These are phyloP conservation scores for Chlorophyllum brunneum DNA, from an alignment of 768 basidiomycete genomes.

Conservation along the genomic window DNA sequence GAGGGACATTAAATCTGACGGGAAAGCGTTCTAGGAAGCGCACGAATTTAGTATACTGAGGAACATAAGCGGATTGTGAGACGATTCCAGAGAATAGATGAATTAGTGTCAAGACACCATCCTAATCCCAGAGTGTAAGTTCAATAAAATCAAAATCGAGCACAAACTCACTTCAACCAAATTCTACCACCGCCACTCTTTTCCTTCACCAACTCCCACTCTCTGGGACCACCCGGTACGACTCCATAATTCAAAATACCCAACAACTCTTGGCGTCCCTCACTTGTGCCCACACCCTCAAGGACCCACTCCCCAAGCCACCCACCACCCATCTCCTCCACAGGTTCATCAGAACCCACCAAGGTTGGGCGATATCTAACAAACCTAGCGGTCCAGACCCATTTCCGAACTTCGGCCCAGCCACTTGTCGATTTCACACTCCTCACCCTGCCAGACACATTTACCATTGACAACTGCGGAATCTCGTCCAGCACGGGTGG, in stretches of 20 bases:
- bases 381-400: conserved; percentile 60
- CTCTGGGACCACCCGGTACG: conserved; percentile 26
- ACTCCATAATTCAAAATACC: conserved; percentile 39
- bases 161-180: conserved; percentile 55
- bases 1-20: no score
- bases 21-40: no score
- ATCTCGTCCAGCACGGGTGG: conserved; percentile 32
- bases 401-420: conserved; percentile 53
- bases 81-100: no score
- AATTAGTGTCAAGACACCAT: conserved; percentile 15
- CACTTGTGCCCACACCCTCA: conserved; percentile 73
- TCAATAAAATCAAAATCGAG: conserved; percentile 1
- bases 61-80: no score
- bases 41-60: no score
- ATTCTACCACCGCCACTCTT: conserved; percentile 54
- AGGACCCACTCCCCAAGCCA: conserved; percentile 79
- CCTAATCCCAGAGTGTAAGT: conserved; percentile 7
- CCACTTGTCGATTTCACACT: conserved; percentile 64
- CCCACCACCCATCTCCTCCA: conserved; percentile 48
- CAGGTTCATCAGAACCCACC: conserved; percentile 17
- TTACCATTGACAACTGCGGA: conserved; percentile 47
- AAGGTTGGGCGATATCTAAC: conserved; percentile 29
- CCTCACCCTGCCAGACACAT: conserved; percentile 41
- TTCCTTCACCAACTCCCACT: conserved; percentile 60
- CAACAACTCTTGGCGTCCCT: conserved; percentile 55